Base-by-base conservation (phyloP, 768 basidiomycete genomes). In the Trametopsis cervina region DNA sequence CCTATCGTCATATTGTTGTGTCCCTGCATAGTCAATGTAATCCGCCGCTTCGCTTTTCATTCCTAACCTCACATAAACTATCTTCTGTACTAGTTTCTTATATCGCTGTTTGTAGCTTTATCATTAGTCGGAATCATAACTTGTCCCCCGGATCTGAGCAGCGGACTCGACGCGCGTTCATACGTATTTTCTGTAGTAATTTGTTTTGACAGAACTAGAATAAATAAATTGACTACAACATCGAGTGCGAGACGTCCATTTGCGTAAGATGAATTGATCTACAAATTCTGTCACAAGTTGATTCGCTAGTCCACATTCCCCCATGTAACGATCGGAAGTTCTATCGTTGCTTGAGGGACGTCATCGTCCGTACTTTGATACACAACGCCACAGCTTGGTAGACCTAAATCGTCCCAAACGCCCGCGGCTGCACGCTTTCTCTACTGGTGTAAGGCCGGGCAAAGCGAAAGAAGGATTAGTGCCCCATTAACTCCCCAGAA, bases 361-460 rank as follows among this genome's bases (percentile, higher is more conserved):
- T 7, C 29, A 7, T 7, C 29, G 15, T 7, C 15, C 9, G 29
- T 7, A 33, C 29, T 33, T 33, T 18, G 23, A 38, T 36, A 54
- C 2, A 54, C 53, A 3, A 54, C 53, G 6, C 53, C 53, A 33
- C 53, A 54, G 41, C 49, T 54, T 15, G 49, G 49, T 6, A 54
- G 45, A 13, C 40, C 49, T 23, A 54, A 33, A 15, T 46, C 21
- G 17, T 54, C 42, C 53, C 53, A 54, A 6, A 54, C 23, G 22
- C 50, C 27, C 6, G 21, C 35, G 1, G 36, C 49, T 13, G 22
- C 18, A 4, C 40, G 40, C 40, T 45, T 50, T 17, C 49, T 44
- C 53, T 54, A 54, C n/a, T n/a, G n/a, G n/a, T n/a, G n/a, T n/a
- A n/a, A n/a, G n/a, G n/a, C n/a, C n/a, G n/a, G n/a, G n/a, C n/a